Evolutionary conservation across 2,329 filamentous ascomycete genomes (phyloP).

Genomic region (Arthrobotrys pseudoclavata): DNA sequence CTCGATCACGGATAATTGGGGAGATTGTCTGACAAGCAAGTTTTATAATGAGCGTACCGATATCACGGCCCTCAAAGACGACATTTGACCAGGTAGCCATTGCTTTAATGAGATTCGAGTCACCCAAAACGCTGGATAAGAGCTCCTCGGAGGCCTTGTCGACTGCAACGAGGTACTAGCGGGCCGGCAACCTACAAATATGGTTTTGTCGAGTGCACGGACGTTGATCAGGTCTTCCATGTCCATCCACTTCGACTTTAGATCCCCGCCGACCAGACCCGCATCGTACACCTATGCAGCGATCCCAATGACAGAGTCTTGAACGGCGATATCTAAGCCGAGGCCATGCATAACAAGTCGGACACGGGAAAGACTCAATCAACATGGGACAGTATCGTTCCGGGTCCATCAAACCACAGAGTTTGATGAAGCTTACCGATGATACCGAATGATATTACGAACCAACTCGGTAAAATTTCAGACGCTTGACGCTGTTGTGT

Average conservation of each 20-base stretch:
- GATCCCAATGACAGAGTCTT: neutral
- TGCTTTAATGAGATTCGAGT: neutral
- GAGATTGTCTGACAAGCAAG: neutral
- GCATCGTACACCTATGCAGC: constrained; percentile 34
- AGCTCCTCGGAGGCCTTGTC: neutral
- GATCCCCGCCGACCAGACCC: neutral
- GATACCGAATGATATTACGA: constrained; percentile 31
- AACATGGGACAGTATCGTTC: constrained; percentile 26
- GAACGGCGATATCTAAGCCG: neutral
- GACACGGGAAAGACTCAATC: constrained; percentile 12
- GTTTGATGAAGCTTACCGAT: constrained; percentile 1
- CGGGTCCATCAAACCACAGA: constrained; percentile 8
- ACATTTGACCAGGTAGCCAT: neutral
- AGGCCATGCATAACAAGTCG: neutral
- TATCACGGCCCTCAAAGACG: neutral
- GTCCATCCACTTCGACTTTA: constrained; percentile 22
- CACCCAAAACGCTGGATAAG: neutral
- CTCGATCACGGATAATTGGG: constrained; percentile 1
- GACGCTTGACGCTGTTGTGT: neutral
- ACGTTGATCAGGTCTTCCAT: constrained; percentile 38
- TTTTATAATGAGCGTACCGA: neutral
- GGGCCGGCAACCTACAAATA: constrained; percentile 25
- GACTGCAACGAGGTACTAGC: neutral
- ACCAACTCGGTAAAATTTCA: constrained; percentile 12
- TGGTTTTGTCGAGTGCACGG: constrained; percentile 18